Base-by-base conservation (phyloP, 108 stramenopile genomes). In the Discostella pseudostelligera region DNA sequence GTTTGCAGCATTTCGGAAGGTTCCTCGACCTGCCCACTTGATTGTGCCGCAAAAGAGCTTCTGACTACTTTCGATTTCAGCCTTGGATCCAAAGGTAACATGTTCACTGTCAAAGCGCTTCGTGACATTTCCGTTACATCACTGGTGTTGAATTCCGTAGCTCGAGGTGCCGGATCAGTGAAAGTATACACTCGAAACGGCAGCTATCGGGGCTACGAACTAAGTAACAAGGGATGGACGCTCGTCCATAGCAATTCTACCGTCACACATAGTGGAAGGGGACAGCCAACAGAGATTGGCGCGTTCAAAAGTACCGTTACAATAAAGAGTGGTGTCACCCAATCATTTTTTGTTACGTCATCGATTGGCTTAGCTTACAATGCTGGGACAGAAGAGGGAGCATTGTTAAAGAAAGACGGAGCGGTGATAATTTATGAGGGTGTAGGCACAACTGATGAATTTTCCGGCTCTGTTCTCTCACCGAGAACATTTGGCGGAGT, bases 321-420 rank as follows among this genome's bases (percentile, higher is more conserved):
- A 2, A 47, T 69, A 36, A 0, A 48, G n/a, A 43, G 16, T 16
- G 68, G 48, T 26, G 13, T 37, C 14, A 53, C 37, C 7, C 57
- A 69, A 43, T 69, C 68, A 11, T 69, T 69, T 22, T 69, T 56
- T 55, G 49, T 69, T 4, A 59, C 68, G 10, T 59, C 68, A 26
- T 44, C 68, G 26, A 59, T 39, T 1, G 59, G 59, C 13, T 42
- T 69, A 19, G 57, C 59, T 1, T 69, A 69, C 37, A 49, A 59
- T 19, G 20, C 16, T 16, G 68, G 68, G 1, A 28, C 45, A 8
- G 8, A 40, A 59, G 59, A 69, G 49, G n/a, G 11, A 12, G 20
- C 49, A 20, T 2, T 39, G 12, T 50, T 39, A 25, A 4, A 25
- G 1, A 14, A 24, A 1, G 68, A 69, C 36, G 54, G 39, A 2